phyloP scores from a whole-genome alignment of 306 rosid species.

The Pueraria montana region DNA sequence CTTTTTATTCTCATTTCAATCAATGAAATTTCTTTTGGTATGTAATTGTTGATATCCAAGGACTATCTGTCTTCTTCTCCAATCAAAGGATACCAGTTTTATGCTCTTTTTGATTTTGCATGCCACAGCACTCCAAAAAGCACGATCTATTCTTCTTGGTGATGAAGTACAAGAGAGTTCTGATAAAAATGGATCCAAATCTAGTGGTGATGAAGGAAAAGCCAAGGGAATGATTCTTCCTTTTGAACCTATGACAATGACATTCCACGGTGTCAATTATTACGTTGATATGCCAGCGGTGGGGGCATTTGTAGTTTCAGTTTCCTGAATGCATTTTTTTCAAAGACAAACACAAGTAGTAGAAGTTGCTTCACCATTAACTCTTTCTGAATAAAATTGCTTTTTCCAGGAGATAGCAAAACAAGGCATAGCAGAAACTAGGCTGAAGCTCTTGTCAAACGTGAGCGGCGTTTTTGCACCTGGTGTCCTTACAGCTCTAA shows the following conservation, averaged over 20 bases:
- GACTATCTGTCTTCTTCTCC: background rate
- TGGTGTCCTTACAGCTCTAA: conserved; percentile 84
- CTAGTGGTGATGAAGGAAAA: conserved; percentile 32
- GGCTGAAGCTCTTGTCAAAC: conserved; percentile 73
- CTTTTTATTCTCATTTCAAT: background rate
- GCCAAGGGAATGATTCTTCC: conserved; percentile 96
- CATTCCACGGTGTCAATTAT: conserved; percentile 77
- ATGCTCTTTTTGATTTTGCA: conserved; percentile 35
- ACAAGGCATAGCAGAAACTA: conserved; percentile 70
- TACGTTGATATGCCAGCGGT: conserved; percentile 89
- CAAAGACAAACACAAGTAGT: conserved; percentile 8
- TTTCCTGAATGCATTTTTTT: conserved; percentile 3
- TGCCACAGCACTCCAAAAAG: conserved; percentile 66
- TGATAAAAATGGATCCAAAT: conserved; percentile 22
- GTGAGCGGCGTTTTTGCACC: conserved; percentile 92
- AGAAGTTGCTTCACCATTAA: background rate
- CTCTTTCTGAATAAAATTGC: background rate
- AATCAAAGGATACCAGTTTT: background rate
- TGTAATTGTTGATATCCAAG: background rate
- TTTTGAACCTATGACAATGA: conserved; percentile 84
- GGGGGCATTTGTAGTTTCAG: conserved; percentile 26
- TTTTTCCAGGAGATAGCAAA: conserved; percentile 63
- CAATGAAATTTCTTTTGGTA: background rate
- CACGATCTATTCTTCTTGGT: conserved; percentile 55
- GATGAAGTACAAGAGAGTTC: conserved; percentile 49